Conservation (phyloP, 371 early-diverging fungal genomes). For the Mortierella sp. region DNA sequence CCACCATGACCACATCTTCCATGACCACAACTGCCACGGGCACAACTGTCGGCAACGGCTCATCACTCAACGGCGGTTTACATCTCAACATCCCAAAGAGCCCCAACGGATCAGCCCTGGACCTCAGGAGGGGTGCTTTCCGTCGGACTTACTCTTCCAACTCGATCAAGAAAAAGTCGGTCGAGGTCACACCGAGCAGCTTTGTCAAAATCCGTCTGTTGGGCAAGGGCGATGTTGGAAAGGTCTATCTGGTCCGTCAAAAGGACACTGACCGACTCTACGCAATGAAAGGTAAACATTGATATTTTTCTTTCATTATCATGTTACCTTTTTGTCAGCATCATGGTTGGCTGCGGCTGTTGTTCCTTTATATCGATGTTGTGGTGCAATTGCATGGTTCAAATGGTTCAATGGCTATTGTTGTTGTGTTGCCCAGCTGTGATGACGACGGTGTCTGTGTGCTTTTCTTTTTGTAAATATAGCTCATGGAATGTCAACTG, state of each 20-base stretch:
- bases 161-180: constrained; percentile 82
- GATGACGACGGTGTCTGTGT: not conserved
- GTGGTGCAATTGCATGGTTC: not conserved
- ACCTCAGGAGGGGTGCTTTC: constrained; percentile 46
- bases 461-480: not conserved
- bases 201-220: constrained; percentile 88
- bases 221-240: constrained; percentile 97
- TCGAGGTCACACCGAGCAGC: constrained; percentile 87
- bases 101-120: constrained; percentile 47
- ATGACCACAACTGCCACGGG: constrained; percentile 40
- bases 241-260: constrained; percentile 94
- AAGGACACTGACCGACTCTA: constrained; percentile 87
- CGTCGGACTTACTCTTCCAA: constrained; percentile 82
- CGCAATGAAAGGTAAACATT: constrained; percentile 95
- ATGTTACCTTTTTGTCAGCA: not conserved
- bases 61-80: constrained; percentile 19
- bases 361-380: not conserved
- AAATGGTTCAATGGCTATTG: not conserved
- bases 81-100: constrained; percentile 41
- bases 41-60: constrained; percentile 24
- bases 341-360: no score
- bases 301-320: not conserved
- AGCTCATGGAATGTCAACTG: not conserved
- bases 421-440: not conserved
- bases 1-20: constrained; percentile 39